Conservation (phyloP, 169 alveolate genomes). For the Theileria annulata region DNA sequence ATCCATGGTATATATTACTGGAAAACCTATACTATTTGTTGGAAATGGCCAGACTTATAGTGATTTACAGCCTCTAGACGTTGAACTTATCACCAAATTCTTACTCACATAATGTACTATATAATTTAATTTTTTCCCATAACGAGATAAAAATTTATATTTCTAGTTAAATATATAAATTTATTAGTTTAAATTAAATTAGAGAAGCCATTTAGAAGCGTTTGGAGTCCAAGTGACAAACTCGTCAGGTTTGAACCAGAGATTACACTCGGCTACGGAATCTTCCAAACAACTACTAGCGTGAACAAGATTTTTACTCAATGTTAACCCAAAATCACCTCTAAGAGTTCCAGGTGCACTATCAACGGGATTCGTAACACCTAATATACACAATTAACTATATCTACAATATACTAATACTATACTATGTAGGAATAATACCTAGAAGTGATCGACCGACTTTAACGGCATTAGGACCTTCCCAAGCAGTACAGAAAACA, state of each 20-base stretch:
- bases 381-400: background rate
- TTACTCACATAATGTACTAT: slow-evolving; percentile 53
- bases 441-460: slow-evolving; percentile 90
- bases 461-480: slow-evolving; percentile 93
- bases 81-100: slow-evolving; percentile 87
- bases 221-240: slow-evolving; percentile 77
- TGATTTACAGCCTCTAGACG: slow-evolving; percentile 92
- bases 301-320: slow-evolving; percentile 93
- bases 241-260: slow-evolving; percentile 95
- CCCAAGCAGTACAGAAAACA: slow-evolving; percentile 97
- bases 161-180: background rate
- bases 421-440: slow-evolving; percentile 78
- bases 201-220: slow-evolving; percentile 40
- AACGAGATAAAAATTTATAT: background rate
- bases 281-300: slow-evolving; percentile 93
- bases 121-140: background rate
- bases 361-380: slow-evolving; percentile 20
- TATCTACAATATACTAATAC: slow-evolving; percentile 8
- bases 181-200: background rate
- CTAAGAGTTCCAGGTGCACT: slow-evolving; percentile 86
- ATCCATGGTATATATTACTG: slow-evolving; percentile 98
- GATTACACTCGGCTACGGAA: slow-evolving; percentile 91
- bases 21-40: slow-evolving; percentile 99
- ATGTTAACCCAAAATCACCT: slow-evolving; percentile 93
- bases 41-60: slow-evolving; percentile 99